Percentiles rank a stretch among this genome's conserved stretches.
Conservation (phyloP, 1,139 yeast genomes). For the Magnusiomyces fungicola region DNA sequence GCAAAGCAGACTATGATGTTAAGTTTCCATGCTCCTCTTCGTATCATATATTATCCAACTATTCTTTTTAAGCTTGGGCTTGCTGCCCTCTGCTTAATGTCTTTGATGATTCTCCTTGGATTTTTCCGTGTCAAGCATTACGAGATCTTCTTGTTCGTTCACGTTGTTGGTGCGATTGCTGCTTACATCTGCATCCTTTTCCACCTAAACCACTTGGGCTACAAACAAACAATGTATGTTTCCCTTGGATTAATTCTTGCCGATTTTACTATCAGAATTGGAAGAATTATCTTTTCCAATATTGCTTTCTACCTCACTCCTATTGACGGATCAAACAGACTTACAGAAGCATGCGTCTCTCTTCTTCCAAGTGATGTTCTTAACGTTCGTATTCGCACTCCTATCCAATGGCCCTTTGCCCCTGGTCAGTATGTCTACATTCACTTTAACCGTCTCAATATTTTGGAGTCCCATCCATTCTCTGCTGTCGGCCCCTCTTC, state of each 20-base stretch:
- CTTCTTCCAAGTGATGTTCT: slow-evolving; percentile 29
- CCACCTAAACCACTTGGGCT: slow-evolving; percentile 44
- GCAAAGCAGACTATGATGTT: slow-evolving; percentile 29
- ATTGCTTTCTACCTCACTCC: slow-evolving; percentile 32
- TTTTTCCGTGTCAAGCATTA: slow-evolving; percentile 41
- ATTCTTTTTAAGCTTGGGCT: slow-evolving; percentile 47
- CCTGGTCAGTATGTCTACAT: slow-evolving; percentile 64
- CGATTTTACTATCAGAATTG: slow-evolving; percentile 37
- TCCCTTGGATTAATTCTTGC: slow-evolving; percentile 38
- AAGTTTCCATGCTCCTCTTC: slow-evolving; percentile 13
- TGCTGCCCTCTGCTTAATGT: slow-evolving; percentile 43
- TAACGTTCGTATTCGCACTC: slow-evolving; percentile 28
- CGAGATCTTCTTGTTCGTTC: slow-evolving; percentile 42
- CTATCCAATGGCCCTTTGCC: slow-evolving; percentile 36
- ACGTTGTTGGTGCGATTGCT: slow-evolving; percentile 37
- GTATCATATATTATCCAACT: slow-evolving; percentile 28
- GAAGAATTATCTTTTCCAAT: slow-evolving; percentile 37
- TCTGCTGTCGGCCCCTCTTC: slow-evolving; percentile 41
- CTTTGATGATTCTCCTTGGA: slow-evolving; percentile 45
- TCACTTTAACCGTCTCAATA: slow-evolving; percentile 41
- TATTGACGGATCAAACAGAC: slow-evolving; percentile 22
- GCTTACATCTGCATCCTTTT: slow-evolving; percentile 43
- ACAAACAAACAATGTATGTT: slow-evolving; percentile 38
- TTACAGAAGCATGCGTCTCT: slow-evolving; percentile 36
- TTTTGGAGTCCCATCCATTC: slow-evolving; percentile 59